Conservation (phyloP, 345 rosid genomes). For the Stellera chamaejasme region DNA sequence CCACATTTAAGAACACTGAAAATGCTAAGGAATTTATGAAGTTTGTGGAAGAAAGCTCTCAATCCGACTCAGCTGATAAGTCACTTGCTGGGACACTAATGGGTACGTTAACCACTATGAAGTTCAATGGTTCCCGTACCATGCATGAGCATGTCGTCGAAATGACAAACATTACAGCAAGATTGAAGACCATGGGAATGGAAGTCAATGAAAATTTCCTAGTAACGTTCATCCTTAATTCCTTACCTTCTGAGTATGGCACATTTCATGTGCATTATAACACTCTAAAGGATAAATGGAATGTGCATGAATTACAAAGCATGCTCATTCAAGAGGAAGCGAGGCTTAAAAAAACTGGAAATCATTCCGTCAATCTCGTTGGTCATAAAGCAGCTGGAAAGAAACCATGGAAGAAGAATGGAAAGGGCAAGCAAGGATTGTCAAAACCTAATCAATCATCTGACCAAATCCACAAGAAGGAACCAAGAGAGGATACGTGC, state of each 20-base stretch:
- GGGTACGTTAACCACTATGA: neutral
- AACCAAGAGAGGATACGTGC: neutral
- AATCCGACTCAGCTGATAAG: neutral
- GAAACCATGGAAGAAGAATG: neutral
- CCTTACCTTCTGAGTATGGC: conserved; percentile 9
- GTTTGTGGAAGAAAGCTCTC: neutral
- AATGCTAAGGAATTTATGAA: neutral
- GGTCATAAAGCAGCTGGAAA: conserved; percentile 7
- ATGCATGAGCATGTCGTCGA: neutral
- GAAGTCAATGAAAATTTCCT: neutral
- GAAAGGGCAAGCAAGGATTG: conserved; percentile 1
- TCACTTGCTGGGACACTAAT: neutral
- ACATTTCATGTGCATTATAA: conserved; percentile 18
- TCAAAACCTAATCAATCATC: neutral
- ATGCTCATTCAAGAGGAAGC: conserved; percentile 11
- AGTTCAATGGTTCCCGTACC: neutral
- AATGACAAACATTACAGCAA: neutral
- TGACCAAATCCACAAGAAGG: neutral
- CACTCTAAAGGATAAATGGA: conserved; percentile 20
- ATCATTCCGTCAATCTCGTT: neutral
- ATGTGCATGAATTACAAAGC: conserved; percentile 14
- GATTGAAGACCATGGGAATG: neutral
- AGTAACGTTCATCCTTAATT: conserved; percentile 11
- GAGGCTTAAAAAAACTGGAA: conserved; percentile 3
- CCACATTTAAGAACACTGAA: neutral